Evolutionary conservation across 106 monocot genomes (phyloP).

Genomic region (Dioscorea dumetorum): DNA sequence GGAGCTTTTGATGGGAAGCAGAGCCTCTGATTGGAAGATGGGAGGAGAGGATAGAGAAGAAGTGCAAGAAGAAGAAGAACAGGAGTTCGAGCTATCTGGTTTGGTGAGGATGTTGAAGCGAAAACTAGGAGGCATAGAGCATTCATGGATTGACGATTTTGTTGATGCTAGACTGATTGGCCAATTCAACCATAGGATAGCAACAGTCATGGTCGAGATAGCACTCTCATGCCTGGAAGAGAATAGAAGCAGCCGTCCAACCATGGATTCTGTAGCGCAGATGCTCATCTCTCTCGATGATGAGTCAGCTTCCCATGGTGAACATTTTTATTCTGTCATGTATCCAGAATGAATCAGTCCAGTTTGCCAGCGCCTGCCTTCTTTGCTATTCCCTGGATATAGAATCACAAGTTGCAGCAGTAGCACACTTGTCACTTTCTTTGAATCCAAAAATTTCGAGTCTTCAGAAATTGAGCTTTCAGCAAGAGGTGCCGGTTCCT

Average conservation of each 20-base stretch:
- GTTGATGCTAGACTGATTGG: neutral
- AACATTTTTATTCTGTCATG: neutral
- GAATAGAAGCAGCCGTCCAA: conserved; percentile 1
- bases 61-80: neutral
- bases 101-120: neutral
- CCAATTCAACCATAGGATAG: neutral
- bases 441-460: neutral
- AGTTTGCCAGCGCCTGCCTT: too few species aligned
- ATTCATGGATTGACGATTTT: conserved; percentile 1
- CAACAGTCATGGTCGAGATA: conserved; percentile 1
- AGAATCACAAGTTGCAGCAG: too few species aligned
- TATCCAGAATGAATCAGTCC: too few species aligned
- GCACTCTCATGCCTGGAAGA: conserved; percentile 6
- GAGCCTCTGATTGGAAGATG: conserved; percentile 1
- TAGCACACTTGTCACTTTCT: too few species aligned
- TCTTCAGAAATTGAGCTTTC: too few species aligned
- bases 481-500: too few species aligned
- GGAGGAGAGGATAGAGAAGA: neutral
- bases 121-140: neutral
- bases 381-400: too few species aligned
- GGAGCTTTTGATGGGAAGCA: conserved; percentile 5
- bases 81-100: neutral
- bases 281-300: neutral
- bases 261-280: neutral
- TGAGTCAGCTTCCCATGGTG: neutral